Evolutionary conservation across 2,329 filamentous ascomycete species (phyloP), one percentile per base, ranked within the genome.

Genomic region (Trichophyton schoenleinii): DNA sequence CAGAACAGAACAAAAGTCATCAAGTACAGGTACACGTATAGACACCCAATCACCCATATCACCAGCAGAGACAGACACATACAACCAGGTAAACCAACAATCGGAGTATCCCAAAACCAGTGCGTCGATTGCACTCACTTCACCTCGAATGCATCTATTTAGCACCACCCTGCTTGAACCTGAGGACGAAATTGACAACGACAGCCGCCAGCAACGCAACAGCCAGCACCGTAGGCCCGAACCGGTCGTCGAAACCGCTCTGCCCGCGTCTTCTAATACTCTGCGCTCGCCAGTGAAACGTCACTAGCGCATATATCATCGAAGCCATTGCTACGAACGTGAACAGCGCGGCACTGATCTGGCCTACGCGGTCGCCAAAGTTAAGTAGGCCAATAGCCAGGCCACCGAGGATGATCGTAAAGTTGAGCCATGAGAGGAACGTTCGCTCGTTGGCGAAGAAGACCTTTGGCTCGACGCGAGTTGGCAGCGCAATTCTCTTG

Each of bases 381-480:
- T 99, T 99, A 70, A 99, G 86, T 73, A 99, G 91, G 68, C 94
- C 94, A 68, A 99, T 89, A 67, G 94, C 92, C 58, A 99, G 86
- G 66, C 94, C 94, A 71, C 94, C 94, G 64, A 99, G 88, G 76
- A 99, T 92, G 72, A 99, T 91, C 74, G 91, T 96, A 81, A 97
- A 97, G 83, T 99, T 99, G 72, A 99, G 89, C 94, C 94, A 99
- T 77, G 91, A 96, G 71, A 99, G 86, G 75, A 99, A 99, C 65
- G 94, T 99, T 66, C 94, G 90, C 79, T 99, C 94, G 81, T 99
- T 99, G 78, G 94, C 94, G 81, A 99, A 99, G 85, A 97, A 99
- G 80, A 99, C 94, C 79, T 99, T 99, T 70, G 94, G 94, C 77
- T 99, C 94, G 76, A 99, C 92, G 68, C 94, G 91, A 63, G 92